Percentiles rank a stretch among this genome's conserved stretches.
Evolutionary conservation across 2,329 filamentous ascomycete genomes (phyloP).

Genomic region (Aspergillus felis): DNA sequence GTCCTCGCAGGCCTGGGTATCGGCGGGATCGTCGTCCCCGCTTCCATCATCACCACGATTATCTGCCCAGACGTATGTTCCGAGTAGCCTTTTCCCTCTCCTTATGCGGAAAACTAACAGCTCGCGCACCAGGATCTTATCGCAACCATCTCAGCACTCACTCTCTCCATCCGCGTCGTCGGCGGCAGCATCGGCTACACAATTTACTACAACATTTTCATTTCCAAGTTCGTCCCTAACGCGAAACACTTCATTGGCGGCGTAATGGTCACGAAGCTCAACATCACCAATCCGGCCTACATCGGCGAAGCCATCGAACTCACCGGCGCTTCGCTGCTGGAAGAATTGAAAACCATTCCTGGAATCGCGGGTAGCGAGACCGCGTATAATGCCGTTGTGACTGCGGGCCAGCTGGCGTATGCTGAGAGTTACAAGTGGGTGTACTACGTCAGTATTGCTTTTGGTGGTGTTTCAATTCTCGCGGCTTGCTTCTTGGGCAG

Average conservation of each 20-base stretch:
- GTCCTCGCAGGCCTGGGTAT: constrained; percentile 61
- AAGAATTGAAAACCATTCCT: constrained; percentile 47
- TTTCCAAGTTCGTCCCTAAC: constrained; percentile 44
- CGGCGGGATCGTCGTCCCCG: constrained; percentile 64
- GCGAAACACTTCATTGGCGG: constrained; percentile 49
- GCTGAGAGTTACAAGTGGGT: constrained; percentile 58
- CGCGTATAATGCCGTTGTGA: constrained; percentile 51
- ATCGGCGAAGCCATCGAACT: constrained; percentile 52
- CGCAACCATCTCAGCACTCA: constrained; percentile 64
- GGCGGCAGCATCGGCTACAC: constrained; percentile 63
- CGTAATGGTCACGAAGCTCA: constrained; percentile 46
- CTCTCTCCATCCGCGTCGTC: constrained; percentile 65
- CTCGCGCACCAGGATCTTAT: constrained; percentile 52
- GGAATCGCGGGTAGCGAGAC: constrained; percentile 51
- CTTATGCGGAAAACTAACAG: neutral
- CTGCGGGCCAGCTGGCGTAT: constrained; percentile 55
- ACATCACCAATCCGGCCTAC: constrained; percentile 46
- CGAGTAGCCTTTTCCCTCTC: neutral
- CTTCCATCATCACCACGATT: constrained; percentile 65
- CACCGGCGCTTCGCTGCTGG: constrained; percentile 51
- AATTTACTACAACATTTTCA: constrained; percentile 52
- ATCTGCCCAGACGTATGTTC: constrained; percentile 58
- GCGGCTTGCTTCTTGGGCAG: constrained; percentile 57
- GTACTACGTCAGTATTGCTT: constrained; percentile 61
- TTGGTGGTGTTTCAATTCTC: constrained; percentile 55